Percentiles rank a stretch among this genome's conserved stretches.
These are phyloP conservation scores for Iberis amara DNA, from an alignment of 441 rosid species.

Conservation along the genomic window DNA sequence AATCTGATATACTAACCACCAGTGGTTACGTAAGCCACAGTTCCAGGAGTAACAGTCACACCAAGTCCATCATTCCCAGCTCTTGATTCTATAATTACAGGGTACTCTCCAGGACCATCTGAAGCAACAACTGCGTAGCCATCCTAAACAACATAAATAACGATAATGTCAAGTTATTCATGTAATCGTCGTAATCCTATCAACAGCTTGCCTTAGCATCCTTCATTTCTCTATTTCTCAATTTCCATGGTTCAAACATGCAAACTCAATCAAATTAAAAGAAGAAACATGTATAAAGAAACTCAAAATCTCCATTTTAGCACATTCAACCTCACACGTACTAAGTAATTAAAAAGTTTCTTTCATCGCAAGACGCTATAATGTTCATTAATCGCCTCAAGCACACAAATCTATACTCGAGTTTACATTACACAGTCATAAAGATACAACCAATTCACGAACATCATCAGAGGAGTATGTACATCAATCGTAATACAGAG, in stretches of 20 bases:
- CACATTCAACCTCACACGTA: too few species aligned
- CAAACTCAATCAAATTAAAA: not conserved
- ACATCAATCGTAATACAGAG: not conserved
- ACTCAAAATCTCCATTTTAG: not conserved
- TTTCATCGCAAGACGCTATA: too few species aligned
- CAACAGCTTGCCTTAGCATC: not conserved
- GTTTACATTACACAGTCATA: not conserved
- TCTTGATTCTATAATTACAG: constrained; percentile 81
- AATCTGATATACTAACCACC: constrained; percentile 54
- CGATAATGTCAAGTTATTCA: not conserved
- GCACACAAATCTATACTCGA: not conserved
- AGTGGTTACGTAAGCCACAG: constrained; percentile 77
- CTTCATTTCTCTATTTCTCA: not conserved
- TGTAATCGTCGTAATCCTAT: not conserved
- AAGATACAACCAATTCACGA: constrained; percentile 1
- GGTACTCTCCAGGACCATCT: constrained; percentile 95
- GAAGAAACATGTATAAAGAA: not conserved
- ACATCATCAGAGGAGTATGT: not conserved
- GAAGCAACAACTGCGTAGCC: constrained; percentile 39
- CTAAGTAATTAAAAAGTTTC: too few species aligned
- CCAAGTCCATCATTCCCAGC: constrained; percentile 78
- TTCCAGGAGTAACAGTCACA: constrained; percentile 37
- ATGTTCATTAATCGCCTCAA: not conserved
- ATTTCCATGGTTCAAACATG: not conserved
- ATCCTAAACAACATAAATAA: constrained; percentile 42